Evolutionary conservation across 208 protist genomes (phyloP), one percentile per base, ranked within the genome.

Genomic region (Tritrichomonas foetus): DNA sequence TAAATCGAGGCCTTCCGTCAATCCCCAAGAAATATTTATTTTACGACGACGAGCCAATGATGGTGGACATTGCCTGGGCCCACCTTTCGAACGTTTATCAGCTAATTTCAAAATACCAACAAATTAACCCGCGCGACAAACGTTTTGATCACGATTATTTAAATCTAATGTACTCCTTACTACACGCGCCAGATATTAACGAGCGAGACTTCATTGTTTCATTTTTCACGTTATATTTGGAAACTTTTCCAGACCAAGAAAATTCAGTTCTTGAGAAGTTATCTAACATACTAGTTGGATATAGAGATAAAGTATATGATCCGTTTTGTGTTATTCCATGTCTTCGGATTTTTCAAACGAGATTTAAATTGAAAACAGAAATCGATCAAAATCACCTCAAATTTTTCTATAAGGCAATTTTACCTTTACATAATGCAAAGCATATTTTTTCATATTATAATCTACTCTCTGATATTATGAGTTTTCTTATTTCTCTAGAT

Each of bases 251-350:
- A 39, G 78, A 89, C 27, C 47, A 57, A 5, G 44, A 53, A 16
- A 8, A 53, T 39, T 41, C 14, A 39, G 1, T 89, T 1, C 25
- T 89, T 3, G 20, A 53, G 14, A 47, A 57, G 3, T 39, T 49
- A 1, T 57, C 47, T 41, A 47, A 61, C 16, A 39, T 25, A 22
- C 11, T 89, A 14, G 39, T 89, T 16, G 47, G 41, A 50, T 89
- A 89, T 49, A 53, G 33, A 27, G 78, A 69, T n/a, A 69, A 89
- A 33, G 47, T 20, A 16, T 44, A 30, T 39, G 3, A n/a, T 11
- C 78, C 78, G 30, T 89, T 89, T 49, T 89, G 78, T 57, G 47
- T 89, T 16, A 89, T 36, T 39, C 78, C 78, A 89, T 57, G 33
- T 89, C 27, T 89, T 8, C 33, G 30, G 39, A 53, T 89, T 41